phyloP scores from a whole-genome alignment of 2,329 filamentous ascomycete species.

The Claviceps capensis region DNA sequence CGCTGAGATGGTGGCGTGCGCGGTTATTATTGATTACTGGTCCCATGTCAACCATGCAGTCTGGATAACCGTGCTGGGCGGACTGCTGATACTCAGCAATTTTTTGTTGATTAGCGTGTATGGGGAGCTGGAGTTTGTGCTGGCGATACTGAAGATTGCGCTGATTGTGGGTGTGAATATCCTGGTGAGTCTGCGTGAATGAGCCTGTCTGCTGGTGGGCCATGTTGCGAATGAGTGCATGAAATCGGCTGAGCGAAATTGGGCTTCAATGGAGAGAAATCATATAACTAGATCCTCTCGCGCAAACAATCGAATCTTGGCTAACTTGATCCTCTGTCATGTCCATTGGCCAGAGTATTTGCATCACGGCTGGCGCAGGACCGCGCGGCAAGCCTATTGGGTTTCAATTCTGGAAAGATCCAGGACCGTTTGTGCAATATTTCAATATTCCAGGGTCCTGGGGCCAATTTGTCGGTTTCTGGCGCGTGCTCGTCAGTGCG shows the following conservation, averaged over 20 bases:
- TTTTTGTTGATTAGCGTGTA: constrained; percentile 45
- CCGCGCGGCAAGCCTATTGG: constrained; percentile 41
- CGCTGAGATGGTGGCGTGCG: constrained; percentile 40
- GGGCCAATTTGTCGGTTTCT: constrained; percentile 33
- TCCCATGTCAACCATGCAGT: constrained; percentile 32
- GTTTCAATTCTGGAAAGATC: constrained; percentile 44
- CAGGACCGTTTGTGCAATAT: constrained; percentile 33
- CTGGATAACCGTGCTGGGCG: constrained; percentile 43
- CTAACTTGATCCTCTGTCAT: background rate
- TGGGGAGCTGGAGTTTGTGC: constrained; percentile 44
- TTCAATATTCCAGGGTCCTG: constrained; percentile 37
- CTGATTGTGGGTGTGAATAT: constrained; percentile 52
- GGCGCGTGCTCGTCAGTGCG: constrained; percentile 16
- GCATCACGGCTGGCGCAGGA: constrained; percentile 6
- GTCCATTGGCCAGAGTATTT: constrained; percentile 1
- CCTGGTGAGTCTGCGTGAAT: constrained; percentile 23
- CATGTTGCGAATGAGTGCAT: background rate
- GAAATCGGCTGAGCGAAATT: background rate
- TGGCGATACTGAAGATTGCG: constrained; percentile 42
- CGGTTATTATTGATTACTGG: constrained; percentile 34
- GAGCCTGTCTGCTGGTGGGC: background rate
- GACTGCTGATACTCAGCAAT: constrained; percentile 35
- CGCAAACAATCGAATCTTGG: background rate
- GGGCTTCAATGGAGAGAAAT: no score
- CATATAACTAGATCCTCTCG: no score